Evolutionary conservation across 2,329 filamentous ascomycete species (phyloP).

Genomic region (Xylaria sp.): DNA sequence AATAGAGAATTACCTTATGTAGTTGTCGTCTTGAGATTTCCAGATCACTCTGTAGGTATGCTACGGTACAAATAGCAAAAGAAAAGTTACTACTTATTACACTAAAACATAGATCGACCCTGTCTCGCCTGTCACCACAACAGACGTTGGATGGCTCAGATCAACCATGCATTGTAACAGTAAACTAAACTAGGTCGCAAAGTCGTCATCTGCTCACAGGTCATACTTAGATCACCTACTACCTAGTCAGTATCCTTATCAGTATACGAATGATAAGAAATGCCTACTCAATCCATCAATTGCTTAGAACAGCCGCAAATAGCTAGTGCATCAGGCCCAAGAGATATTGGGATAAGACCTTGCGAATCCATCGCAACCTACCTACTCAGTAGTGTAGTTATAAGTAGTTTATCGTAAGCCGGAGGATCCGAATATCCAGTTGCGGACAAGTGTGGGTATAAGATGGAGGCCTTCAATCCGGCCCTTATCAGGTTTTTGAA

Average conservation of each 20-base stretch:
- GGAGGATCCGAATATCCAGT: conserved; percentile 21
- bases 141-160: neutral
- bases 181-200: neutral
- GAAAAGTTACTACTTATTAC: neutral
- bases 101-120: neutral
- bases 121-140: neutral
- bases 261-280: neutral
- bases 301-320: neutral
- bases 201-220: conserved; percentile 3
- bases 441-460: conserved; percentile 2
- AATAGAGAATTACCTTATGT: neutral
- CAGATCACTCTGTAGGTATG: neutral
- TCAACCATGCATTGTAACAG: conserved; percentile 12
- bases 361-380: neutral
- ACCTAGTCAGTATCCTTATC: too few species aligned
- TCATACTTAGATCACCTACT: neutral
- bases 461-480: neutral
- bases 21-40: neutral
- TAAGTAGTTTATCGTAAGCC: conserved; percentile 20
- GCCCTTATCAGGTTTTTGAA: conserved; percentile 21
- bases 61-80: neutral
- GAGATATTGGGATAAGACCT: conserved; percentile 2
- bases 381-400: too few species aligned
- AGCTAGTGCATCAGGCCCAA: neutral
- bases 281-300: neutral